phyloP scores from a whole-genome alignment of 495 filamentous ascomycete species.

The Podospora tetraspora region DNA sequence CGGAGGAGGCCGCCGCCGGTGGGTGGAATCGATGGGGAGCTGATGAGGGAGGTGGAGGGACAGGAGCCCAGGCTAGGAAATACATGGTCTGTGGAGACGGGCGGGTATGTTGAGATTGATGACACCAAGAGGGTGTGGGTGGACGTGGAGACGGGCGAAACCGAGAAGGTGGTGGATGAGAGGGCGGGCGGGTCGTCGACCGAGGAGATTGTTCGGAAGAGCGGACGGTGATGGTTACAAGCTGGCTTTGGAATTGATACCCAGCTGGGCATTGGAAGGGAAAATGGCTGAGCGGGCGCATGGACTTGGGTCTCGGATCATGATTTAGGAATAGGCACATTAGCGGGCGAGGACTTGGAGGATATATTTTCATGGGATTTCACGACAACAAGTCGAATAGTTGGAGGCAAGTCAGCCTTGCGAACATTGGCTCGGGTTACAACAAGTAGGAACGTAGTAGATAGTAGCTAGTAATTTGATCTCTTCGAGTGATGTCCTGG shows the following conservation, averaged over 20 bases:
- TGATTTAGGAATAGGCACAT: background rate
- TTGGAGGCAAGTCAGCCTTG: background rate
- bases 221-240: background rate
- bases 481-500: background rate
- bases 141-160: conserved; percentile 24
- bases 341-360: background rate
- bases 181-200: background rate
- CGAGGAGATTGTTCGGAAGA: background rate
- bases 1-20: conserved; percentile 9
- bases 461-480: background rate
- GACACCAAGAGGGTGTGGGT: conserved; percentile 12
- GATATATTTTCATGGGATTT: background rate
- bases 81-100: conserved; percentile 1
- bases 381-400: background rate
- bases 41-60: conserved; percentile 3
- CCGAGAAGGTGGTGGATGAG: background rate
- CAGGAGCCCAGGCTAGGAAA: conserved; percentile 4
- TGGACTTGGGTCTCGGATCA: background rate
- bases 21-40: conserved; percentile 4
- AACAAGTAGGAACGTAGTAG: background rate
- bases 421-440: background rate
- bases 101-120: conserved; percentile 25
- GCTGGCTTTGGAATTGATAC: background rate
- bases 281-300: background rate
- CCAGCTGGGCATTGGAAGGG: background rate